Conservation (phyloP, 768 basidiomycete genomes). For the Lentinula aciculospora region DNA sequence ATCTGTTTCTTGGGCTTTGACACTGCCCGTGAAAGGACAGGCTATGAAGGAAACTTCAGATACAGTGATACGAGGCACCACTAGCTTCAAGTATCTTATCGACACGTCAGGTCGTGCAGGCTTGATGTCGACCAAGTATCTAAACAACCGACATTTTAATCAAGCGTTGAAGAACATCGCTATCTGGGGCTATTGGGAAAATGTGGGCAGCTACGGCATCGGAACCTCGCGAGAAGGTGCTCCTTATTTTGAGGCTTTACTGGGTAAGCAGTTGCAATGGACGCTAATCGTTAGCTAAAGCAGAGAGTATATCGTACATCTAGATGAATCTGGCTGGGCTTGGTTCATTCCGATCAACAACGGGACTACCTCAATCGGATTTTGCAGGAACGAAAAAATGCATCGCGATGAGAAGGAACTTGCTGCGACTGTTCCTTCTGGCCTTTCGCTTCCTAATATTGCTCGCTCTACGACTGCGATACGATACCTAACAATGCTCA, state of each 20-base stretch:
- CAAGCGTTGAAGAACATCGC: slow-evolving; percentile 68
- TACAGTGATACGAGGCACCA: slow-evolving; percentile 30
- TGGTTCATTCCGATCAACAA: slow-evolving; percentile 69
- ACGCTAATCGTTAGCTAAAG: background rate
- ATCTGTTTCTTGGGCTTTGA: slow-evolving; percentile 48
- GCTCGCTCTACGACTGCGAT: slow-evolving; percentile 13
- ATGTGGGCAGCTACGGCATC: slow-evolving; percentile 43
- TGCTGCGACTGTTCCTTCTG: slow-evolving; percentile 12
- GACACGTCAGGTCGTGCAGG: slow-evolving; percentile 73
- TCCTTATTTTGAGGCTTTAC: slow-evolving; percentile 68
- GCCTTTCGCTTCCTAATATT: slow-evolving; percentile 16
- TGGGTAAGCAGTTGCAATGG: slow-evolving; percentile 31
- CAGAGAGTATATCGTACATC: background rate
- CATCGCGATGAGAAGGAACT: slow-evolving; percentile 31
- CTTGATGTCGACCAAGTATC: slow-evolving; percentile 61
- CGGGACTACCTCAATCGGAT: slow-evolving; percentile 54
- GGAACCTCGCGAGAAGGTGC: slow-evolving; percentile 50
- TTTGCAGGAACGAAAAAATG: slow-evolving; percentile 52
- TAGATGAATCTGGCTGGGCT: slow-evolving; percentile 67
- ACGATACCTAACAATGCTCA: slow-evolving; percentile 20
- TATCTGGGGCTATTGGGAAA: slow-evolving; percentile 73
- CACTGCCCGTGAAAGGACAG: slow-evolving; percentile 27
- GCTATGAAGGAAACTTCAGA: slow-evolving; percentile 26
- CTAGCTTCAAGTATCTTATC: slow-evolving; percentile 63
- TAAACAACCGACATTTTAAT: slow-evolving; percentile 67